A percentile compares a stretch with the other conserved stretches of the same genome.
These are phyloP conservation scores for Vaccinium darrowii DNA, from an alignment of 148 eudicot species.

Conservation along the genomic window DNA sequence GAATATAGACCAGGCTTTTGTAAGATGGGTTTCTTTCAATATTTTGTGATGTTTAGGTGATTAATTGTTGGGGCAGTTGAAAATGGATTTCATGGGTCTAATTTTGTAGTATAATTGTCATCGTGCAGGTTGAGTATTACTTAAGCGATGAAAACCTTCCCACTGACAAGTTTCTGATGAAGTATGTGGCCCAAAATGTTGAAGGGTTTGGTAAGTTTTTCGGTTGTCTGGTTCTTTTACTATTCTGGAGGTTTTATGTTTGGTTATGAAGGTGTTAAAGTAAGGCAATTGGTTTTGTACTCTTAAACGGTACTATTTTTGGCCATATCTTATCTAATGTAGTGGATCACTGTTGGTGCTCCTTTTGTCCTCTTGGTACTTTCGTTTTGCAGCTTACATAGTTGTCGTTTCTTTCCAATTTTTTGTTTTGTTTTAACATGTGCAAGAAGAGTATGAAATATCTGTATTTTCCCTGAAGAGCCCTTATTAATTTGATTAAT, in stretches of 20 bases:
- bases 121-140: constrained; percentile 85
- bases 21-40: background rate
- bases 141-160: constrained; percentile 85
- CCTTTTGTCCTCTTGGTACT: background rate
- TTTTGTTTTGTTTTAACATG: background rate
- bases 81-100: background rate
- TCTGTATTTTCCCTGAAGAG: background rate
- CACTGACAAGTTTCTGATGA: constrained; percentile 76
- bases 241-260: background rate
- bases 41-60: background rate
- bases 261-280: background rate
- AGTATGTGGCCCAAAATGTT: constrained; percentile 53
- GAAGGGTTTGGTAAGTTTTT: constrained; percentile 66
- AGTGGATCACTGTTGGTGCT: background rate
- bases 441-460: background rate
- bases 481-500: background rate
- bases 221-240: background rate
- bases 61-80: background rate
- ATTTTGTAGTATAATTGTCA: constrained; percentile 7
- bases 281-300: background rate
- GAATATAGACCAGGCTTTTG: background rate
- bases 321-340: background rate
- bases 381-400: background rate
- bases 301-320: background rate
- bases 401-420: background rate